Evolutionary conservation across 139 green algal genomes (phyloP), one percentile per base, ranked within the genome.

Genomic region (Chlorella sp.): DNA sequence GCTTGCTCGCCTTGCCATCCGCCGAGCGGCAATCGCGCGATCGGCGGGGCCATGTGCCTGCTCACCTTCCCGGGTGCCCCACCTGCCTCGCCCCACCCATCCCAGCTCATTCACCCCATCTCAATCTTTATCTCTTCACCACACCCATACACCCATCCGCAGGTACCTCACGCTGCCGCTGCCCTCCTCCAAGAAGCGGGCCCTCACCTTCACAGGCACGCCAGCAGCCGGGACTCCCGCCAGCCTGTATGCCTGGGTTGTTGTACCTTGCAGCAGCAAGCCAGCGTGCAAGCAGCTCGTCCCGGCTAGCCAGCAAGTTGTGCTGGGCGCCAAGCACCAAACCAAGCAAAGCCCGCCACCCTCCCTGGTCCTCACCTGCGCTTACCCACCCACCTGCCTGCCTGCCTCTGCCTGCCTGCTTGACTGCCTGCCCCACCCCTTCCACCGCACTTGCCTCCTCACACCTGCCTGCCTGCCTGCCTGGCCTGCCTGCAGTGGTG

Each of bases 151-250:
- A 24, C 24, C 30, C 19, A 21, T 15, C 48, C 24, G 28, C 68
- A 88, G 84, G 84, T 99, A 99, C 91, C 92, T 99, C 34, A 97
- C 97, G 0, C 95, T 99, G 90, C 97, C 96, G 3, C 93, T 99
- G 88, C 98, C 98, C 24, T 68, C 81, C 57, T 85, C 92, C 60
- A 91, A 91, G 87, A 92, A 81, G 34, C 86, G 91, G 34, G 87
- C 37, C 68, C 53, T 98, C 42, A 81, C 86, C 24, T 90, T 96
- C 60, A 95, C 93, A n/a, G 88, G 81, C 88, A 71, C 22, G 57
- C 12, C 57, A 15, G 37, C 22, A 3, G 4, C 39, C 37, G 39
- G 4, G 11, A 34, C 24, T 24, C 22, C 34, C 2, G 73, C 73
- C 73, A 42, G 73, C n/a, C 11, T 26, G 28, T 5, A 42, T 12